phyloP scores from a whole-genome alignment of 2,329 filamentous ascomycete genomes.

The Hypoxylon sp. region DNA sequence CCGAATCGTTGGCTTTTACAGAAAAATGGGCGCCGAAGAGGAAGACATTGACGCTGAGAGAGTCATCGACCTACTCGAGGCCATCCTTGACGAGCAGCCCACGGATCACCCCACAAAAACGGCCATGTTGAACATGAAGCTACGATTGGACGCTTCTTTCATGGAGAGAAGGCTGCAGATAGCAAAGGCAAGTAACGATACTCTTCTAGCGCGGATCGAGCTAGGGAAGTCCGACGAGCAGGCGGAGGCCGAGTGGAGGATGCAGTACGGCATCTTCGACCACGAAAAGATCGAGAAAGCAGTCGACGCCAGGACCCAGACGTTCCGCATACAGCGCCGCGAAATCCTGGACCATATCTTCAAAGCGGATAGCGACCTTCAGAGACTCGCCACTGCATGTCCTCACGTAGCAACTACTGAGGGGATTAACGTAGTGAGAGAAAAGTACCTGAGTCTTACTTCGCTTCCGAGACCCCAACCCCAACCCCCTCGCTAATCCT shows the following conservation, averaged over 20 bases:
- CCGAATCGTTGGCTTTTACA: conserved; percentile 15
- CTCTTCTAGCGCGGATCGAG: conserved; percentile 22
- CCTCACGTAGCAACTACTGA: conserved; percentile 4
- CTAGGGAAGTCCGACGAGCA: conserved; percentile 27
- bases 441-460: conserved; percentile 6
- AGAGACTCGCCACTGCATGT: conserved; percentile 19
- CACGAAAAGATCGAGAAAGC: conserved; percentile 39
- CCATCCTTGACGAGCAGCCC: background rate
- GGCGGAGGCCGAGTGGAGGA: conserved; percentile 12
- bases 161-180: background rate
- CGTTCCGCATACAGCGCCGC: conserved; percentile 42
- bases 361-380: conserved; percentile 16
- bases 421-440: background rate
- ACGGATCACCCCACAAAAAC: background rate
- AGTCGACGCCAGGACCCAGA: conserved; percentile 36
- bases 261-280: conserved; percentile 18
- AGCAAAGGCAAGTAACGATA: background rate
- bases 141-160: background rate
- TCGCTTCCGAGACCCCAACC: conserved; percentile 10
- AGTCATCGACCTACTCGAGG: background rate
- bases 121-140: background rate
- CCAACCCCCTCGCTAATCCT: background rate
- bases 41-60: conserved; percentile 1
- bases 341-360: conserved; percentile 38
- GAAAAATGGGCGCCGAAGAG: background rate